Conservation (phyloP, 2,329 filamentous ascomycete genomes). For the Pseudogymnoascus sp. region DNA sequence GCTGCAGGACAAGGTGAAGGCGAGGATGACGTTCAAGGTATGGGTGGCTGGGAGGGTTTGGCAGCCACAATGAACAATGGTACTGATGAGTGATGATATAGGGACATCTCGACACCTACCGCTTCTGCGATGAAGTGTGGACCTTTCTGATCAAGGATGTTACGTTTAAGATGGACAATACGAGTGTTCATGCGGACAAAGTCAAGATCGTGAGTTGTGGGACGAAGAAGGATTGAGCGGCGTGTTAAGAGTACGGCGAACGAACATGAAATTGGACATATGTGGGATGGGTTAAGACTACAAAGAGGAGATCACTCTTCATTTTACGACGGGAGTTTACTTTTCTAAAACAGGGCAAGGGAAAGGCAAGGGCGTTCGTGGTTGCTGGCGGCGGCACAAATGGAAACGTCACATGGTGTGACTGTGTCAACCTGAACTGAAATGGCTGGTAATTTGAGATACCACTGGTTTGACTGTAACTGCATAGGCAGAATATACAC, state of each 20-base stretch:
- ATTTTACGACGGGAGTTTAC: not conserved
- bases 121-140: conserved; percentile 99
- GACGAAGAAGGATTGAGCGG: conserved; percentile 28
- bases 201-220: conserved; percentile 99
- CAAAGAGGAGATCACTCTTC: not conserved
- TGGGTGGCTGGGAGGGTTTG: conserved; percentile 16
- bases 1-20: conserved; percentile 84
- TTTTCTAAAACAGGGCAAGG: not conserved
- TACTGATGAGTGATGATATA: conserved; percentile 32
- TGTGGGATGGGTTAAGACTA: not conserved
- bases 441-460: not conserved
- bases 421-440: not conserved
- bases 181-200: conserved; percentile 71
- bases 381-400: not conserved
- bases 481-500: not conserved
- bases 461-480: not conserved
- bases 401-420: conserved; percentile 1
- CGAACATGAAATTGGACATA: not conserved
- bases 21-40: conserved; percentile 91
- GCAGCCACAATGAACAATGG: not conserved
- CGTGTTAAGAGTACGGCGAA: not conserved
- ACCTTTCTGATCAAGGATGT: conserved; percentile 98
- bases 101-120: conserved; percentile 96
- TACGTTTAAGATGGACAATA: conserved; percentile 90
- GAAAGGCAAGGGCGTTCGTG: not conserved